Evolutionary conservation across 2,329 filamentous ascomycete species (phyloP).

Genomic region (Sclerotinia sclerotiorum): DNA sequence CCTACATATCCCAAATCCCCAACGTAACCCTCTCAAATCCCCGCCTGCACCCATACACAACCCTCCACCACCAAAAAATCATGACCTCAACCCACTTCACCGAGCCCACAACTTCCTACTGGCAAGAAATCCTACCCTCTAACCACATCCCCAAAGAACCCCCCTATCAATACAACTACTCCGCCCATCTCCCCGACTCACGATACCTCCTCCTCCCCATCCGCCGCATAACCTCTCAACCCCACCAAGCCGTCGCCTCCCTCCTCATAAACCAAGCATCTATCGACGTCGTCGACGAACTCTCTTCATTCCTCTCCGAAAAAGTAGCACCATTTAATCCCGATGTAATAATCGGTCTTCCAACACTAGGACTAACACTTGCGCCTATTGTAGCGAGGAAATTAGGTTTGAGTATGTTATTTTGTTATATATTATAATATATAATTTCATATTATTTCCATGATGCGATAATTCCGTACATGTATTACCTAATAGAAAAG

Average conservation of each 20-base stretch:
- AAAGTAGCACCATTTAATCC: constrained; percentile 25
- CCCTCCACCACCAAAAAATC: background rate
- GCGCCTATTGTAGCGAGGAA: constrained; percentile 32
- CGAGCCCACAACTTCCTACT: constrained; percentile 35
- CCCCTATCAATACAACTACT: constrained; percentile 33
- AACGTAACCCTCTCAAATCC: too few relatives aligned
- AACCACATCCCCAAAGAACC: constrained; percentile 5
- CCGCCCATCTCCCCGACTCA: constrained; percentile 31
- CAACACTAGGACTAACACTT: constrained; percentile 34
- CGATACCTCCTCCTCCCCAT: constrained; percentile 35
- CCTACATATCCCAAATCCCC: background rate
- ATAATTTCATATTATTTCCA: too few relatives aligned
- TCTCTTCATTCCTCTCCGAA: constrained; percentile 28
- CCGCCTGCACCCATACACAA: background rate
- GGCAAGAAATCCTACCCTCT: constrained; percentile 32
- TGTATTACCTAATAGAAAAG: too few relatives aligned
- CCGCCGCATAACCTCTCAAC: constrained; percentile 24
- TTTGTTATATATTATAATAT: too few relatives aligned
- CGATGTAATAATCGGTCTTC: constrained; percentile 36
- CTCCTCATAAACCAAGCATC: constrained; percentile 36
- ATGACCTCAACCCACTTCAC: constrained; percentile 27
- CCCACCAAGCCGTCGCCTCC: constrained; percentile 34
- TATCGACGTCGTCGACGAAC: constrained; percentile 28
- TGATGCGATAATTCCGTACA: too few relatives aligned
- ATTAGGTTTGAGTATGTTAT: constrained; percentile 33